phyloP scores from a whole-genome alignment of 345 rosid genomes.

The Rhodamnia argentea region DNA sequence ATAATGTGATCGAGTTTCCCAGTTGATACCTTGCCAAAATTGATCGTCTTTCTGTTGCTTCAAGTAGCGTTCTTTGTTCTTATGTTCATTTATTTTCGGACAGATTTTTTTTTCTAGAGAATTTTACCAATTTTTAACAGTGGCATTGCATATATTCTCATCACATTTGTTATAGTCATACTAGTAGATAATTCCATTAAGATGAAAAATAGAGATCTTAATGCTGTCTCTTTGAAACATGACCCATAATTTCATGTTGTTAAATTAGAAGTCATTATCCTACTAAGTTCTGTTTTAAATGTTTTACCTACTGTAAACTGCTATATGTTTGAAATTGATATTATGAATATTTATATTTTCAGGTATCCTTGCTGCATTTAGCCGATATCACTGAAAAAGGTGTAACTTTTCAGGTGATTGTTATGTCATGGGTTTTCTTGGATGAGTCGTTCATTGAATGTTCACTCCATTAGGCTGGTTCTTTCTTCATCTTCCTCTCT shows the following conservation, averaged over 20 bases:
- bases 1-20: background rate
- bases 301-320: background rate
- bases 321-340: background rate
- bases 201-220: background rate
- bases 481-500: background rate
- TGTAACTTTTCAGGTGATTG: constrained; percentile 65
- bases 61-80: background rate
- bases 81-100: background rate
- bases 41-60: background rate
- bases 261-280: background rate
- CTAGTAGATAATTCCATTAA: background rate
- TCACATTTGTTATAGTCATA: background rate
- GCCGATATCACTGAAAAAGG: constrained; percentile 78
- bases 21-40: background rate
- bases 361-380: constrained; percentile 75
- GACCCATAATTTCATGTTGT: background rate
- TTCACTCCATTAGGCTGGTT: background rate
- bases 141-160: background rate
- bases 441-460: background rate
- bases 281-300: background rate
- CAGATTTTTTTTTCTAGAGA: background rate
- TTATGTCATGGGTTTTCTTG: background rate
- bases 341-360: constrained; percentile 1
- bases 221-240: background rate
- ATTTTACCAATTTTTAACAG: background rate